phyloP scores from a whole-genome alignment of 2,329 filamentous ascomycete species.

The Aspergillus sp. region DNA sequence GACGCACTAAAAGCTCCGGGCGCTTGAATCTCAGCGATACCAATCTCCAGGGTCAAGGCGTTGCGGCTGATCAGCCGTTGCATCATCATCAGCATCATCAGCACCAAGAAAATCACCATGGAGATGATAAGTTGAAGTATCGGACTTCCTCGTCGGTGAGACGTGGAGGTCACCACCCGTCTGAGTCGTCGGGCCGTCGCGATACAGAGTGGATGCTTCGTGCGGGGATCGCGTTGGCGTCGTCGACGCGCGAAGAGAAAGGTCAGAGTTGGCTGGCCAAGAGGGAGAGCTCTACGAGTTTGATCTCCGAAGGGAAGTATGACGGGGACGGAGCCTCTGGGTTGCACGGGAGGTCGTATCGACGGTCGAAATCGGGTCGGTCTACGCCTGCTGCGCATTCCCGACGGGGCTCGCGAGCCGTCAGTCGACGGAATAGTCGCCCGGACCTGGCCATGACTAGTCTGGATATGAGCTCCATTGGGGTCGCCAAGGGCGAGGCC shows the following conservation, averaged over 20 bases:
- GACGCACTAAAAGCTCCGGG: constrained; percentile 36
- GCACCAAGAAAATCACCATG: background rate
- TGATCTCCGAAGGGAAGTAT: constrained; percentile 43
- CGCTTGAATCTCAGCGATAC: constrained; percentile 36
- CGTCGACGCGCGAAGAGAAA: constrained; percentile 59
- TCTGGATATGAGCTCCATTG: constrained; percentile 12
- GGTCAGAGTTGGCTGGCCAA: constrained; percentile 63
- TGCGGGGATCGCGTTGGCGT: constrained; percentile 56
- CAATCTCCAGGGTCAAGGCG: constrained; percentile 30
- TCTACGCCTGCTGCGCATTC: constrained; percentile 37
- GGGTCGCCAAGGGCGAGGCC: background rate
- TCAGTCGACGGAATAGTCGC: constrained; percentile 32
- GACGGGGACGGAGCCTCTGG: constrained; percentile 28
- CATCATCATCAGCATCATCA: constrained; percentile 16
- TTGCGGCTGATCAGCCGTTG: constrained; percentile 23
- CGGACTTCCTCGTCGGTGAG: background rate
- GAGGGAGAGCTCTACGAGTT: constrained; percentile 55
- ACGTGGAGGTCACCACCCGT: background rate
- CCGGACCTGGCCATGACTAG: constrained; percentile 19
- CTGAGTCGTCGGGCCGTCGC: constrained; percentile 6
- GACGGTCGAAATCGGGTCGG: constrained; percentile 33
- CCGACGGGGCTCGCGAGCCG: constrained; percentile 31
- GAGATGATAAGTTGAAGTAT: constrained; percentile 9
- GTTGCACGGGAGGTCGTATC: constrained; percentile 25
- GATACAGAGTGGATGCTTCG: constrained; percentile 61